Evolutionary conservation across 805 yeast species (phyloP).

Genomic region (Scheffersomyces amazonensis): DNA sequence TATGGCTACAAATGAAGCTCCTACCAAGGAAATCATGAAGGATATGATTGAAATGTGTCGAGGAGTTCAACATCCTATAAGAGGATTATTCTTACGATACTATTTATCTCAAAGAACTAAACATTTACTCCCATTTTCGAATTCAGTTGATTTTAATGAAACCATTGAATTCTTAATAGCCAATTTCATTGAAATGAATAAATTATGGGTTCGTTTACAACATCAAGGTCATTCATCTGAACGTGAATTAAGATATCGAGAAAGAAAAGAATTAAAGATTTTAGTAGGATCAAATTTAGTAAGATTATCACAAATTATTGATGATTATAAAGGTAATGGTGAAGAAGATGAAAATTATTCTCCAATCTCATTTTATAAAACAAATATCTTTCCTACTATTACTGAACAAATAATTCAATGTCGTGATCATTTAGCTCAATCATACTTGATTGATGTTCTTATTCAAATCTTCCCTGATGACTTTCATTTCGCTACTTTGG

Average conservation of each 20-base stretch:
- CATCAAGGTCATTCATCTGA: constrained; percentile 93
- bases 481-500: constrained; percentile 76
- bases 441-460: constrained; percentile 83
- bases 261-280: constrained; percentile 85
- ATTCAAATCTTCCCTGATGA: constrained; percentile 95
- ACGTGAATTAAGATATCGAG: constrained; percentile 66
- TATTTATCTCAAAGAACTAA: constrained; percentile 83
- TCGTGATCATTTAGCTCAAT: constrained; percentile 88
- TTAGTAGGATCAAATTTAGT: constrained; percentile 92
- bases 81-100: constrained; percentile 88
- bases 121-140: constrained; percentile 59
- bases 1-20: constrained; percentile 74
- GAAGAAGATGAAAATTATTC: constrained; percentile 31
- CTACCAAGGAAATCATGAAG: constrained; percentile 80
- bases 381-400: constrained; percentile 68
- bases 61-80: constrained; percentile 92
- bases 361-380: constrained; percentile 32
- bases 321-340: constrained; percentile 52
- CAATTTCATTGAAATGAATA: constrained; percentile 96
- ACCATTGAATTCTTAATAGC: constrained; percentile 77
- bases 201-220: constrained; percentile 94
- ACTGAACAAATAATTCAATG: constrained; percentile 92
- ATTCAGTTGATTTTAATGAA: constrained; percentile 52
- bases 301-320: constrained; percentile 80
- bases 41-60: constrained; percentile 98